Evolutionary conservation across 441 rosid genomes (phyloP).

Genomic region (Arabidopsis lyrata): DNA sequence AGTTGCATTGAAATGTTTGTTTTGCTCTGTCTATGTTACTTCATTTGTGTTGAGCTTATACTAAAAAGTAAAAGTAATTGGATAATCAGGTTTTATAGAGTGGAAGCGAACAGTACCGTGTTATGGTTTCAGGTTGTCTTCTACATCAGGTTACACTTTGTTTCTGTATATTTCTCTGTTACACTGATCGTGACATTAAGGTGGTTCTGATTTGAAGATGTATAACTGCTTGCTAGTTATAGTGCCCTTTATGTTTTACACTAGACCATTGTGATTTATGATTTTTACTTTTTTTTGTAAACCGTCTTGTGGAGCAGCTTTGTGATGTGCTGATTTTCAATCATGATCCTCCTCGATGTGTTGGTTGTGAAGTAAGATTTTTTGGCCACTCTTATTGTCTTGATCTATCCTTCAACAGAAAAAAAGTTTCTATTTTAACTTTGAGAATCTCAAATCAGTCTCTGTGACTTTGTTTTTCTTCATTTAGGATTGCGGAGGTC

Average conservation of each 20-base stretch:
- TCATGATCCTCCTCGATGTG: conserved; percentile 84
- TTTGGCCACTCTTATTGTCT: conserved; percentile 36
- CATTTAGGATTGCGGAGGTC: conserved; percentile 82
- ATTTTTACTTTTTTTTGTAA: conserved; percentile 32
- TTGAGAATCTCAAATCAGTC: conserved; percentile 25
- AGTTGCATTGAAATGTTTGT: background rate
- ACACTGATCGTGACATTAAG: conserved; percentile 20
- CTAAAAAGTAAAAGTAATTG: conserved; percentile 21
- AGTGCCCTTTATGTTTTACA: background rate
- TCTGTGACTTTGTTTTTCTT: conserved; percentile 26
- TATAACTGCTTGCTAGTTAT: conserved; percentile 26
- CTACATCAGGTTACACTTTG: conserved; percentile 78
- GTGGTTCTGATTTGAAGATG: conserved; percentile 25
- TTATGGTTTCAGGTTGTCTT: conserved; percentile 99
- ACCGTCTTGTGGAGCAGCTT: conserved; percentile 68
- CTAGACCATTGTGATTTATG: conserved; percentile 36
- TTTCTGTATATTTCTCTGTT: conserved; percentile 46
- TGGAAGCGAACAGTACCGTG: conserved; percentile 62
- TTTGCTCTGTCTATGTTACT: conserved; percentile 5
- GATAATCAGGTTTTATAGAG: conserved; percentile 78
- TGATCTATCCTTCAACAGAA: conserved; percentile 8
- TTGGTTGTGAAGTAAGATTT: conserved; percentile 71
- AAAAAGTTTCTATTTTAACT: background rate
- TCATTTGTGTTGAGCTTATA: conserved; percentile 21
- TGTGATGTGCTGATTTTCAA: conserved; percentile 87